A percentile compares a stretch with the other conserved stretches of the same genome.
Conservation (phyloP, 768 basidiomycete genomes). For the Kwoniella heveanensis region DNA sequence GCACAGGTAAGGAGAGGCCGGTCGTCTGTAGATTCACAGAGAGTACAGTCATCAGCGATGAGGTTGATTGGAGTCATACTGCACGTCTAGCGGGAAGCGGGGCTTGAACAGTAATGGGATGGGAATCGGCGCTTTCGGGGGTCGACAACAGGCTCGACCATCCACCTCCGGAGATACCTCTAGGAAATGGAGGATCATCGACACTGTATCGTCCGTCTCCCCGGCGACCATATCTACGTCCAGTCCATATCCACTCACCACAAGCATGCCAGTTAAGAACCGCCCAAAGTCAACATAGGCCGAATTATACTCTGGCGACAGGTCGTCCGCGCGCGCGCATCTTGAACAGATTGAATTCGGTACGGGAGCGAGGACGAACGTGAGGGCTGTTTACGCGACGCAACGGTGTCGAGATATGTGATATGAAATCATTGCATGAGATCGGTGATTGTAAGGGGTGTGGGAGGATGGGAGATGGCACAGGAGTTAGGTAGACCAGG, state of each 20-base stretch:
- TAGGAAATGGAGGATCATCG: no score
- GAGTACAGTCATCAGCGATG: no score
- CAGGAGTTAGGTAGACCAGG: no score
- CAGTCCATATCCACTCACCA: slow-evolving; percentile 60
- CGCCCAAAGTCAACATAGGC: slow-evolving; percentile 79
- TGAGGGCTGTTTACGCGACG: slow-evolving; percentile 67
- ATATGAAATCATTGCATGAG: no score
- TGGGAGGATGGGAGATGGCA: not conserved
- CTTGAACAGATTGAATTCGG: slow-evolving; percentile 94
- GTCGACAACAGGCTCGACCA: no score
- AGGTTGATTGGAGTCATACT: no score
- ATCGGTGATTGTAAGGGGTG: no score
- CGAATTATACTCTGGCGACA: slow-evolving; percentile 70
- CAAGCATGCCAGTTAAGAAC: slow-evolving; percentile 86
- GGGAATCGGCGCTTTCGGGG: no score
- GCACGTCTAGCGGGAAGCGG: no score
- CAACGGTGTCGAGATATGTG: no score
- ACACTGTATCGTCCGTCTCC: not conserved
- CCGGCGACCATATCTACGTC: not conserved
- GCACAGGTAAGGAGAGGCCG: slow-evolving; percentile 87
- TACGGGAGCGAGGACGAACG: slow-evolving; percentile 90
- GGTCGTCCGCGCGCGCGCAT: slow-evolving; percentile 81
- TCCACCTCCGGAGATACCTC: no score
- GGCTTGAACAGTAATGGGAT: no score
- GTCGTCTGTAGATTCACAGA: slow-evolving; percentile 57